Evolutionary conservation across 306 rosid genomes (phyloP).

Genomic region (Prosopis cineraria): DNA sequence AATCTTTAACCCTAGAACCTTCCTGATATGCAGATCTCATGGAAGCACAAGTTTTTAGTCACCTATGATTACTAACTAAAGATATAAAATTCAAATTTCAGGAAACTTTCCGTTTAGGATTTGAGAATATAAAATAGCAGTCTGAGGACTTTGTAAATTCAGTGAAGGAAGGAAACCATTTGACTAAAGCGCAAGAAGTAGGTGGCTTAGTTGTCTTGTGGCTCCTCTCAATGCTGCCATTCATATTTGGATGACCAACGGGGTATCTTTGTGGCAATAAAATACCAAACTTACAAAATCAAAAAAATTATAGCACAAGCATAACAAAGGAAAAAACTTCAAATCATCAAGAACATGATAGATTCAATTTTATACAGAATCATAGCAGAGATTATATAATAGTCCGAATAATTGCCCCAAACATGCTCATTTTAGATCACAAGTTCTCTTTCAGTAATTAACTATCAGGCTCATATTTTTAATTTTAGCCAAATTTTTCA

Average conservation of each 20-base stretch:
- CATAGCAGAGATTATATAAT: neutral
- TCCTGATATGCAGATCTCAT: neutral
- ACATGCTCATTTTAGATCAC: neutral
- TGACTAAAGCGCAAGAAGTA: neutral
- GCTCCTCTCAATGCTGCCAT: neutral
- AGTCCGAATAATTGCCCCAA: neutral
- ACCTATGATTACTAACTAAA: neutral
- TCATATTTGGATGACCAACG: slow-evolving; percentile 3
- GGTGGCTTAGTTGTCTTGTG: neutral
- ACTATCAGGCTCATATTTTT: neutral
- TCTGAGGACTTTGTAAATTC: neutral
- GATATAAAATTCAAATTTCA: neutral
- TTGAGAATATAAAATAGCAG: neutral
- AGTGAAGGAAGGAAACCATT: neutral
- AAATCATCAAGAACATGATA: neutral
- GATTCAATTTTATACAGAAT: neutral
- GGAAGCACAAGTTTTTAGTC: neutral
- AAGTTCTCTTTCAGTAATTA: neutral
- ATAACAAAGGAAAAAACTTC: neutral
- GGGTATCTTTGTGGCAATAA: neutral
- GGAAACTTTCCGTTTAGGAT: neutral
- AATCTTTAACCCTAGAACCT: slow-evolving; percentile 1
- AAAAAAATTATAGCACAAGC: neutral
- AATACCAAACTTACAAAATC: slow-evolving; percentile 1
- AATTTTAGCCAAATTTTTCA: neutral